These are phyloP conservation scores for Ophiorrhiza pumila DNA, from an alignment of 257 asterid species.

Conservation along the genomic window DNA sequence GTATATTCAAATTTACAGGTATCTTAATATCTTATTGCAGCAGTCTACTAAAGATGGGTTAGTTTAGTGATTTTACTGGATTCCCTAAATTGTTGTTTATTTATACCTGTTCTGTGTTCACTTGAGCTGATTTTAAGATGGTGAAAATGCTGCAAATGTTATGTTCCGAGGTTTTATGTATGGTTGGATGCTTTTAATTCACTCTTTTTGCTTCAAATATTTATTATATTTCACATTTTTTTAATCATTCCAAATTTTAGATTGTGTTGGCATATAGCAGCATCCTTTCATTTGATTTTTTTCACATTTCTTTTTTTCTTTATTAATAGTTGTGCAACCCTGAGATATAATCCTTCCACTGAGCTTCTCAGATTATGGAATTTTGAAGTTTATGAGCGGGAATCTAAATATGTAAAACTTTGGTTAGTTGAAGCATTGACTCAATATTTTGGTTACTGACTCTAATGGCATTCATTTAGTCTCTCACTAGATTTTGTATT, in stretches of 20 bases:
- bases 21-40: not conserved
- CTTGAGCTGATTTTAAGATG: not conserved
- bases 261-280: not conserved
- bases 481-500: too few species aligned
- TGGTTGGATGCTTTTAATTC: not conserved
- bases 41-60: not conserved
- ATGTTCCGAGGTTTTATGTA: not conserved
- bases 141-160: not conserved
- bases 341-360: not conserved
- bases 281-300: not conserved
- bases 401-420: not conserved
- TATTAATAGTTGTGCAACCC: too few species aligned
- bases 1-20: conserved; percentile 69
- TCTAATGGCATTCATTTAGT: not conserved
- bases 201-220: not conserved
- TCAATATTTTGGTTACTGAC: not conserved
- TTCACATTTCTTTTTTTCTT: not conserved
- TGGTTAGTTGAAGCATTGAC: not conserved
- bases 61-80: not conserved
- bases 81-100: not conserved
- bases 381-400: not conserved
- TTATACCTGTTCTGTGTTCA: not conserved
- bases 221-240: not conserved
- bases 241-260: not conserved
- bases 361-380: not conserved